phyloP scores from a whole-genome alignment of 2,329 filamentous ascomycete species.

The Graphilbum ipis-grandicollis region DNA sequence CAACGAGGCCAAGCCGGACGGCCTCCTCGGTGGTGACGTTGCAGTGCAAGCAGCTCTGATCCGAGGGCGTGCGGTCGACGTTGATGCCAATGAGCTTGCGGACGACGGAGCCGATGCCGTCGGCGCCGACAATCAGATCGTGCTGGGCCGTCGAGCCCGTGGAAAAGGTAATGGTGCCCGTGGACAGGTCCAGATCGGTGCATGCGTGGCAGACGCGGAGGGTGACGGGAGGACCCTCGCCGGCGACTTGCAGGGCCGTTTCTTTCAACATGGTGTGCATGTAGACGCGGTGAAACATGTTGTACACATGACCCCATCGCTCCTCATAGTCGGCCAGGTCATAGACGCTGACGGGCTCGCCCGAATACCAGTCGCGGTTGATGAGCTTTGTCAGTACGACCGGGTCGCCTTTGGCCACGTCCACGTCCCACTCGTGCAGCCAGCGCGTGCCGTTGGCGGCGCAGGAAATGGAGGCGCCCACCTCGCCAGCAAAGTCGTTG shows the following conservation, averaged over 20 bases:
- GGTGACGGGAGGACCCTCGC: slow-evolving; percentile 33
- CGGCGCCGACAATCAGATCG: slow-evolving; percentile 45
- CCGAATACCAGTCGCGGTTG: slow-evolving; percentile 53
- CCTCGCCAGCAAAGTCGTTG: slow-evolving; percentile 48
- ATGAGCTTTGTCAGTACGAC: slow-evolving; percentile 50
- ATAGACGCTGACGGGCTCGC: slow-evolving; percentile 46
- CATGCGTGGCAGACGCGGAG: slow-evolving; percentile 36
- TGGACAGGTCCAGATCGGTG: slow-evolving; percentile 31
- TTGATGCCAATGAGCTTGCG: slow-evolving; percentile 45
- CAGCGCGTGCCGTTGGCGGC: slow-evolving; percentile 54
- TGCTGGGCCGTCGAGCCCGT: slow-evolving; percentile 32
- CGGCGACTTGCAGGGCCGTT: slow-evolving; percentile 31
- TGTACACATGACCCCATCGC: slow-evolving; percentile 9
- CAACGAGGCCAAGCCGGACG: slow-evolving; percentile 38
- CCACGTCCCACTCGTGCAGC: slow-evolving; percentile 51
- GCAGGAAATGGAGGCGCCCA: slow-evolving; percentile 49
- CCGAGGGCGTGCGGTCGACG: slow-evolving; percentile 39
- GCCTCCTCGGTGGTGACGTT: slow-evolving; percentile 47
- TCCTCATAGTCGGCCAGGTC: slow-evolving; percentile 46
- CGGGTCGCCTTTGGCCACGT: slow-evolving; percentile 45
- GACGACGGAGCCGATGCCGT: slow-evolving; percentile 50
- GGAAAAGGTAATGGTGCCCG: slow-evolving; percentile 31
- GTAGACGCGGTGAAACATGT: slow-evolving; percentile 50
- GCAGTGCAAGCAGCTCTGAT: slow-evolving; percentile 44
- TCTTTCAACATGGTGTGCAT: slow-evolving; percentile 54